A percentile compares a stretch with the other conserved stretches of the same genome.
Evolutionary conservation across 768 basidiomycete genomes (phyloP).

Genomic region (Lepiota venenata): DNA sequence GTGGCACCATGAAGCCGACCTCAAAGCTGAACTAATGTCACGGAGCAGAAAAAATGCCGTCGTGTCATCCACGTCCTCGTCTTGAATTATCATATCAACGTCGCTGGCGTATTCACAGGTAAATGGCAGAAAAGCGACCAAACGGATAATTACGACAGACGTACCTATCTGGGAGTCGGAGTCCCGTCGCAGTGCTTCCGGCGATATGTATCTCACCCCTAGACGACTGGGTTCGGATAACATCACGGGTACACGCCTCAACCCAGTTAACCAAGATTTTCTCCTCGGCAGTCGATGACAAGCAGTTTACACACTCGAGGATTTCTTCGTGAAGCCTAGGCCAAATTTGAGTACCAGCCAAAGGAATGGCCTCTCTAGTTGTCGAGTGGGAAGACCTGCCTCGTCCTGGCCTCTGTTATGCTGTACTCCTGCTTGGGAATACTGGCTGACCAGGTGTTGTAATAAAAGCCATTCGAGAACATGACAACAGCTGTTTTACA

Average conservation of each 20-base stretch:
- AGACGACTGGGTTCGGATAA: constrained; percentile 38
- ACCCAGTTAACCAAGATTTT: constrained; percentile 40
- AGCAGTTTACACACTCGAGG: constrained; percentile 49
- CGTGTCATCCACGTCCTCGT: constrained; percentile 23
- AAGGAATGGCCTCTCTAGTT: background rate
- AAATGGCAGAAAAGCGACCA: constrained; percentile 20
- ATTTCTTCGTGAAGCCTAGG: constrained; percentile 64
- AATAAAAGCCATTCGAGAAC: too few species aligned
- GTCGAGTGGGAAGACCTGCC: background rate
- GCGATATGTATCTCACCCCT: constrained; percentile 49
- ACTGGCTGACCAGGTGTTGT: too few species aligned
- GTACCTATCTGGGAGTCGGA: constrained; percentile 62
- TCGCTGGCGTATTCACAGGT: constrained; percentile 8
- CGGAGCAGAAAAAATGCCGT: constrained; percentile 28
- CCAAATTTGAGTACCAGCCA: background rate
- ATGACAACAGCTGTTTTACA: too few species aligned
- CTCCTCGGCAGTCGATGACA: constrained; percentile 53
- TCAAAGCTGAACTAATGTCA: constrained; percentile 45
- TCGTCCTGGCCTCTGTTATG: background rate
- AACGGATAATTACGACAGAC: constrained; percentile 32
- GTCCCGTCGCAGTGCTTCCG: constrained; percentile 57
- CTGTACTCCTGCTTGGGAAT: background rate
- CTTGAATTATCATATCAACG: constrained; percentile 24
- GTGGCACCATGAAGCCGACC: constrained; percentile 37
- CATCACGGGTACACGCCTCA: constrained; percentile 40